A percentile compares a stretch with the other conserved stretches of the same genome.
phyloP scores from a whole-genome alignment of 495 filamentous ascomycete species.

The Trichoderma virens region DNA sequence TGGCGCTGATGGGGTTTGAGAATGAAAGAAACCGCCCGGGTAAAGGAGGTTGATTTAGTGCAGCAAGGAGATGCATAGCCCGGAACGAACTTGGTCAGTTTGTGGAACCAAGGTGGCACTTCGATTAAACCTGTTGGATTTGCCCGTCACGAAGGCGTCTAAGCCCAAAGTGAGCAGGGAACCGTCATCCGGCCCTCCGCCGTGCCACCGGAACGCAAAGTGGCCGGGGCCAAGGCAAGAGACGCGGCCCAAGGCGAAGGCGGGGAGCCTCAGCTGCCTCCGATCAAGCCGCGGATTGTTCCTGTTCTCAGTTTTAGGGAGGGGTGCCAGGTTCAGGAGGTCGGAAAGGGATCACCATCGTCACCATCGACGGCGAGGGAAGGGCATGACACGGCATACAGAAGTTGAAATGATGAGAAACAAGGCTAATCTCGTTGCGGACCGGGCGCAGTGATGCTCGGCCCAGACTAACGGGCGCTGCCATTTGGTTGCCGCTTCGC shows the following conservation, averaged over 20 bases:
- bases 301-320: neutral
- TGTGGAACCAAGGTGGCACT: constrained; percentile 2
- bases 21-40: neutral
- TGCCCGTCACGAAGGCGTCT: neutral
- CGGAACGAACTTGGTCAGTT: neutral
- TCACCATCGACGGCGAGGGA: neutral
- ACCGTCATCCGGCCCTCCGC: constrained; percentile 1
- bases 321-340: neutral
- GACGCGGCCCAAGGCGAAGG: neutral
- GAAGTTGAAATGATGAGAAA: neutral
- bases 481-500: neutral
- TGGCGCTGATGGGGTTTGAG: neutral
- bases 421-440: constrained; percentile 1
- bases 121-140: neutral
- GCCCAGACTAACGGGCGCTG: neutral
- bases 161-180: constrained; percentile 4
- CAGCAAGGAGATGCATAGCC: neutral
- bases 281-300: constrained; percentile 1
- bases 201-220: constrained; percentile 1
- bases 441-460: neutral
- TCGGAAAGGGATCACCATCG: neutral
- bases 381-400: neutral
- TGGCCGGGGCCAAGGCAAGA: neutral
- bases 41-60: neutral
- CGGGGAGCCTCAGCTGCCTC: constrained; percentile 7